phyloP scores from a whole-genome alignment of 2,329 filamentous ascomycete species.

The Falciphora oryzae region DNA sequence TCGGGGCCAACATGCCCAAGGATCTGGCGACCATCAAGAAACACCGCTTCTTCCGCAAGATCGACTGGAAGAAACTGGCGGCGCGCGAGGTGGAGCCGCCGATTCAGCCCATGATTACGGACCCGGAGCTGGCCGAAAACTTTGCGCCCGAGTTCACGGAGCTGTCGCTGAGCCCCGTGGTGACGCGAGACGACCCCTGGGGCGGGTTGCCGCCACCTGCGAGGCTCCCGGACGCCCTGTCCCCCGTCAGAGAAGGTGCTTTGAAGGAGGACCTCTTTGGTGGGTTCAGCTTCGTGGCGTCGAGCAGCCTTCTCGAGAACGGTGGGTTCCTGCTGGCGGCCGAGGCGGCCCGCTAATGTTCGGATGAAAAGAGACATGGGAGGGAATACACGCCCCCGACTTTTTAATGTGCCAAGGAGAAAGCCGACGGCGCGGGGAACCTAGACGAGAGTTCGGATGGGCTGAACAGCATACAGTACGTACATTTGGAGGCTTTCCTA shows the following conservation, averaged over 20 bases:
- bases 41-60: constrained; percentile 94
- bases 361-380: no score
- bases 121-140: constrained; percentile 94
- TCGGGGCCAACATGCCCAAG: constrained; percentile 83
- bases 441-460: no score
- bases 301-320: constrained; percentile 49
- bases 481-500: no score
- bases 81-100: constrained; percentile 79
- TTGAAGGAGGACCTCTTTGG: constrained; percentile 53
- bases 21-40: constrained; percentile 81
- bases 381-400: no score
- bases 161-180: constrained; percentile 69
- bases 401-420: no score
- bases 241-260: not conserved
- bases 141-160: constrained; percentile 91
- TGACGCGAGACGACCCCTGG: constrained; percentile 33
- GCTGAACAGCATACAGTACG: no score
- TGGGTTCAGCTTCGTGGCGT: constrained; percentile 59
- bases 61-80: constrained; percentile 87
- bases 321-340: constrained; percentile 19
- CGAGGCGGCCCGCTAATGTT: constrained; percentile 1
- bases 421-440: no score
- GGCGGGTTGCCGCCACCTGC: constrained; percentile 22
- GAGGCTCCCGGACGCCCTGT: constrained; percentile 17
- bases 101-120: constrained; percentile 88